Evolutionary conservation across 768 basidiomycete species (phyloP).

Genomic region (Punctularia strigosozonata): DNA sequence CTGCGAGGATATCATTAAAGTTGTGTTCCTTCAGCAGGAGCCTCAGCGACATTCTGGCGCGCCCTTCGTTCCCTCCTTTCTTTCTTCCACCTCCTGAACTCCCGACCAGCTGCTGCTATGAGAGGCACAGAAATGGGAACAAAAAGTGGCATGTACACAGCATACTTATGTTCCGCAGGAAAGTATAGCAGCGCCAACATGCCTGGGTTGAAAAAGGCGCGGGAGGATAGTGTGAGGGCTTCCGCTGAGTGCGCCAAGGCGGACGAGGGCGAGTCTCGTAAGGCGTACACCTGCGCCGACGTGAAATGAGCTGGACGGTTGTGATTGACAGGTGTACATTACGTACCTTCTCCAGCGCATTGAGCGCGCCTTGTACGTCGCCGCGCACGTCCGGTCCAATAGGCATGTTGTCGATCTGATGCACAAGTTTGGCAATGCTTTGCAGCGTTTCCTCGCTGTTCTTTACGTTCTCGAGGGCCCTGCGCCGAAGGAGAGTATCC

Average conservation of each 20-base stretch:
- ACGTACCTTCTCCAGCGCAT: conserved; percentile 65
- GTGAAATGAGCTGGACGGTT: too few species aligned
- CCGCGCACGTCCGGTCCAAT: conserved; percentile 66
- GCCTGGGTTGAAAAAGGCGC: conserved; percentile 93
- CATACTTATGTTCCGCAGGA: conserved; percentile 95
- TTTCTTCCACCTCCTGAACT: conserved; percentile 52
- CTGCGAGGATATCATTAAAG: too few species aligned
- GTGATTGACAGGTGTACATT: too few species aligned
- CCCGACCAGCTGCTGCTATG: conserved; percentile 60
- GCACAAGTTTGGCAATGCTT: conserved; percentile 77
- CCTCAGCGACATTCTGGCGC: background rate
- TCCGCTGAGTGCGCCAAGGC: conserved; percentile 48
- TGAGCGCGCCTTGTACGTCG: conserved; percentile 60
- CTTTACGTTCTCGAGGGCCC: conserved; percentile 57
- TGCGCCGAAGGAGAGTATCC: conserved; percentile 60
- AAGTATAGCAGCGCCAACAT: conserved; percentile 96
- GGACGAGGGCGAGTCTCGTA: conserved; percentile 21
- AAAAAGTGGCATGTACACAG: conserved; percentile 92
- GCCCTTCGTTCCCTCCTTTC: conserved; percentile 14
- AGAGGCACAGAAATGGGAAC: conserved; percentile 83
- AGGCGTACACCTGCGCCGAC: too few species aligned
- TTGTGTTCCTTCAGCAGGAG: too few species aligned
- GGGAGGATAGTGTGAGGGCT: conserved; percentile 57
- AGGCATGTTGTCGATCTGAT: conserved; percentile 87
- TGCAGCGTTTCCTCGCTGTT: conserved; percentile 62